phyloP scores from a whole-genome alignment of 495 filamentous ascomycete species.

The Annulohypoxylon maeteangense region DNA sequence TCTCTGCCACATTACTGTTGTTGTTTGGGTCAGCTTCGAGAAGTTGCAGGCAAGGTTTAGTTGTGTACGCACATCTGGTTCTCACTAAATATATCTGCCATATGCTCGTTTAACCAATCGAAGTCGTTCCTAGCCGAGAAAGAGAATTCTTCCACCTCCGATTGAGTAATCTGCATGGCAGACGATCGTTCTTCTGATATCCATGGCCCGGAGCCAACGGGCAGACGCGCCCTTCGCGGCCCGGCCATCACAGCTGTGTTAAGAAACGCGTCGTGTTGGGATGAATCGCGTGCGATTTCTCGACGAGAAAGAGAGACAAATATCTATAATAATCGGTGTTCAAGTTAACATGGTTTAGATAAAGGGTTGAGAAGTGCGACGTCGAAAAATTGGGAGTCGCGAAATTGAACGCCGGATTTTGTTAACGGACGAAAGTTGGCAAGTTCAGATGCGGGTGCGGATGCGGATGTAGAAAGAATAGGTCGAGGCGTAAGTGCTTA shows the following conservation, averaged over 20 bases:
- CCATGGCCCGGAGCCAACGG: constrained; percentile 66
- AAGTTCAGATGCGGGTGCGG: not conserved
- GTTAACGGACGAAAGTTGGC: constrained; percentile 11
- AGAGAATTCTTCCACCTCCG: constrained; percentile 86
- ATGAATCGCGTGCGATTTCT: constrained; percentile 36
- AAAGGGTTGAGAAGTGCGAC: not conserved
- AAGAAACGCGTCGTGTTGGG: constrained; percentile 40
- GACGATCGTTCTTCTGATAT: constrained; percentile 62
- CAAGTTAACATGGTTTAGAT: constrained; percentile 40
- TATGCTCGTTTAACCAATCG: constrained; percentile 97
- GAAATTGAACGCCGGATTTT: constrained; percentile 2
- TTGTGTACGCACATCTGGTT: constrained; percentile 75
- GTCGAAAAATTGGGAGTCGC: constrained; percentile 6
- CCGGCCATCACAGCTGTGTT: constrained; percentile 56
- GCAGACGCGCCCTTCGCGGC: constrained; percentile 62
- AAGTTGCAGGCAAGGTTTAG: not conserved
- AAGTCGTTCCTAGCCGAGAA: constrained; percentile 90
- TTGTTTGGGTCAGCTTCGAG: constrained; percentile 50
- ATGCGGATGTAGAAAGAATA: constrained; percentile 7
- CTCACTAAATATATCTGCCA: constrained; percentile 90
- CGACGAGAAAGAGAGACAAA: constrained; percentile 1
- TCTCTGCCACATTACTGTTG: constrained; percentile 85
- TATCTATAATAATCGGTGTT: constrained; percentile 17
- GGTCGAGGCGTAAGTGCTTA: constrained; percentile 6
- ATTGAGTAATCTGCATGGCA: constrained; percentile 60